Conservation (phyloP, 2,329 filamentous ascomycete species). For the Claviceps sp. region DNA sequence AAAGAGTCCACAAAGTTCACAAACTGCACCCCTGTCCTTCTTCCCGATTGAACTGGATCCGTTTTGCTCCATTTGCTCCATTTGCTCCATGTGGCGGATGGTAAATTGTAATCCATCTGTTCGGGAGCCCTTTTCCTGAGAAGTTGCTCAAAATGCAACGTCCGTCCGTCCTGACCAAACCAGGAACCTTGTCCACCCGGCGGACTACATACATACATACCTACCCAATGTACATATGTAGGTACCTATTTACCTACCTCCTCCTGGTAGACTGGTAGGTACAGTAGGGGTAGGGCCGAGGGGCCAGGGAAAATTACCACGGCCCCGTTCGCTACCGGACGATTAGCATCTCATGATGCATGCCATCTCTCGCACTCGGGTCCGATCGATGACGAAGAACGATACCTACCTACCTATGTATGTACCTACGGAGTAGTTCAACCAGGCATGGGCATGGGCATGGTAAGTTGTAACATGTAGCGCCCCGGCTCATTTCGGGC, state of each 20-base stretch:
- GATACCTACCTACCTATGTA: too few species aligned
- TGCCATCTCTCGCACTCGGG: neutral
- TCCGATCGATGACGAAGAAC: conserved; percentile 1
- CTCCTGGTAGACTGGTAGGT: too few species aligned
- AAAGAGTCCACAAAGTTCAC: neutral
- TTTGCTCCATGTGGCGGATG: neutral
- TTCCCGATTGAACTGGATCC: conserved; percentile 1
- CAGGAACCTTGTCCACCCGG: neutral
- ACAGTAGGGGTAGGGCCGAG: too few species aligned
- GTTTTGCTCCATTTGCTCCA: neutral
- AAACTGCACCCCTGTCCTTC: neutral
- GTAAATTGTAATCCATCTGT: neutral
- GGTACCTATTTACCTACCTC: too few species aligned
- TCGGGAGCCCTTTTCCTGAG: neutral
- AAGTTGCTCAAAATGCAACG: too few species aligned
- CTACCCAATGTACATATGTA: too few species aligned
- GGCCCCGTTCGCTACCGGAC: neutral
- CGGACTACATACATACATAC: too few species aligned
- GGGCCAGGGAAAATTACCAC: too few species aligned
- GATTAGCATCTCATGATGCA: neutral
- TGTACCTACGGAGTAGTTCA: too few species aligned
- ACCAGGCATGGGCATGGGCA: too few species aligned
- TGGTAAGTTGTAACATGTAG: neutral
- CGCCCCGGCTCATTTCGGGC: neutral
- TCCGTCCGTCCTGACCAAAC: too few species aligned